Base-by-base conservation (phyloP, 2,329 filamentous ascomycete genomes). In the Trichoderma citrinoviride region DNA sequence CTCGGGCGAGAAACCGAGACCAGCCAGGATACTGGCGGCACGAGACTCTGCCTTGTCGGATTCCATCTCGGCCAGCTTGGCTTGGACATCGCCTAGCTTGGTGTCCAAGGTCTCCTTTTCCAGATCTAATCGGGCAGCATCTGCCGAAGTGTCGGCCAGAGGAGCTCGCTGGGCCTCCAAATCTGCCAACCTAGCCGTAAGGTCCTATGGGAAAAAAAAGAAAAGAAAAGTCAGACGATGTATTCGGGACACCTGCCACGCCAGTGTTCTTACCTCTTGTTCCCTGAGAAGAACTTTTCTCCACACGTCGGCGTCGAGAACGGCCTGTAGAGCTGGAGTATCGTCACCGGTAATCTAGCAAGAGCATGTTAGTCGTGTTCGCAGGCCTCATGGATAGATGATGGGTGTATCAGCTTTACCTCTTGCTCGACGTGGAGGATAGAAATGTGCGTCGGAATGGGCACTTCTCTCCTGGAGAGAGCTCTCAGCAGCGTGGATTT, bases 371-470 rank as follows among this genome's bases (percentile, higher is more conserved):
- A 66, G 65, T n/a, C 3, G 2, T 23, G n/a, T 10, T 1, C 33
- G 17, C 46, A 21, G 10, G 21, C 17, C 14, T 17, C 3, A 64
- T 29, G 33, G 33, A 2, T 2, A 12, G 21, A 46, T n/a, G 23
- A n/a, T 25, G 2, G 72, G 17, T 17, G 19, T 21, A 17, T n/a
- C n/a, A n/a, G n/a, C 3, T 79, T 73, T 79, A 92, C 90, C 83
- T 99, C 95, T 84, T 99, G 95, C 77, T 98, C 95, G 57, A 99
- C 95, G 82, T 99, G 95, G 19, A 99, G 86, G 85, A 99, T 99
- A 12, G 95, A 97, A 69, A 99, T 99, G 72, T 99, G 94, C 1
- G 92, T 96, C 12, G 95, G 95, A 78, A 99, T 95, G 5, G 93
- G 86, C 66, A 99, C 86, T 75, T 99, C 95, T 90, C 95, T 88